Conservation (phyloP, 2,329 filamentous ascomycete genomes). For the Aspergillus awamori region DNA sequence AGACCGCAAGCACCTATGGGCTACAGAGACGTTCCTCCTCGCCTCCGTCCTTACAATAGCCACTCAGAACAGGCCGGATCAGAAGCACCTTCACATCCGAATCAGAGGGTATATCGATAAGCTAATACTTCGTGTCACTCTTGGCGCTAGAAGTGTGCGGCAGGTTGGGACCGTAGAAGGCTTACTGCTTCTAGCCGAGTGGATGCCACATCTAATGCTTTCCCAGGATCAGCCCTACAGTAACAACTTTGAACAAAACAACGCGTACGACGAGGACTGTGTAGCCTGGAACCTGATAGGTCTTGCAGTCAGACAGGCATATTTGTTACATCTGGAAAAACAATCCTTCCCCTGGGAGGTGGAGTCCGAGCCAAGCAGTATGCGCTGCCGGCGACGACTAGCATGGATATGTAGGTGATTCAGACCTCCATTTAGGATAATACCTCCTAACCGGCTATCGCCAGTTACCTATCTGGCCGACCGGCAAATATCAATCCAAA, state of each 20-base stretch:
- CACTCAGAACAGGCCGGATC: conserved; percentile 11
- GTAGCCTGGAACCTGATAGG: conserved; percentile 30
- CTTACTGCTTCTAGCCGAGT: conserved; percentile 26
- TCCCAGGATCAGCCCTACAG: neutral
- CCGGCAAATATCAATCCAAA: conserved; percentile 22
- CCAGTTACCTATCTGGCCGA: conserved; percentile 19
- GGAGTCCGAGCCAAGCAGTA: neutral
- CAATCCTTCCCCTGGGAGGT: conserved; percentile 18
- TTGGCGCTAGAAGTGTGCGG: conserved; percentile 19
- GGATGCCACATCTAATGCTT: conserved; percentile 22
- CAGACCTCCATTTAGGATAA: too few species aligned
- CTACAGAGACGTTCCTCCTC: conserved; percentile 16
- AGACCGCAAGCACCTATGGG: neutral
- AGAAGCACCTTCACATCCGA: neutral
- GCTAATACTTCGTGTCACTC: conserved; percentile 17
- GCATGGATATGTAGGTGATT: conserved; percentile 18
- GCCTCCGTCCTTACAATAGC: conserved; percentile 19
- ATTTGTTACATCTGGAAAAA: conserved; percentile 25
- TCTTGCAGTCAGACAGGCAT: conserved; percentile 26
- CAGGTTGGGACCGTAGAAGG: conserved; percentile 21
- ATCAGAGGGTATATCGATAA: conserved; percentile 11
- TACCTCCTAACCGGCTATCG: neutral
- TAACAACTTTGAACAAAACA: neutral
- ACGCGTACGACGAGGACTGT: conserved; percentile 20
- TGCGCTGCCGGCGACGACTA: conserved; percentile 8